phyloP scores from a whole-genome alignment of 2,329 filamentous ascomycete species.

The Monascus ruber region DNA sequence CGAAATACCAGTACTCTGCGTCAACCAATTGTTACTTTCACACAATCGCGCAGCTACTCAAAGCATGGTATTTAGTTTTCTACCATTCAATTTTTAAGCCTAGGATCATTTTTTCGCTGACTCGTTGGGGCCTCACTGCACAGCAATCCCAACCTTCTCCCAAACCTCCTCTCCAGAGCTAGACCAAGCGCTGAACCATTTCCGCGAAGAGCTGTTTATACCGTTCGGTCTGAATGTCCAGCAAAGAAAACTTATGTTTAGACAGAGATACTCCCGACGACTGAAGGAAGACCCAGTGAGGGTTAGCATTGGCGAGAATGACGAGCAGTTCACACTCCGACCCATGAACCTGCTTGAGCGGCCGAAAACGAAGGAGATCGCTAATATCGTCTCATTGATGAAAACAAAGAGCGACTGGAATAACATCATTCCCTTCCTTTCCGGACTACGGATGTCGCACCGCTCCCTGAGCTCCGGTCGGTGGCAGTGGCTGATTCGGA shows the following conservation, averaged over 20 bases:
- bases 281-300: slow-evolving; percentile 30
- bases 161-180: slow-evolving; percentile 30
- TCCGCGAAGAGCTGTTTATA: slow-evolving; percentile 35
- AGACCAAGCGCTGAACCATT: slow-evolving; percentile 27
- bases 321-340: slow-evolving; percentile 28
- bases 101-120: too few relatives aligned
- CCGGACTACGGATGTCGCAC: slow-evolving; percentile 23
- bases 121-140: neutral
- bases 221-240: slow-evolving; percentile 26
- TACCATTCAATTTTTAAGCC: neutral
- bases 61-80: slow-evolving; percentile 16
- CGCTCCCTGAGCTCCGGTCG: slow-evolving; percentile 12
- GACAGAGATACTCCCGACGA: slow-evolving; percentile 21
- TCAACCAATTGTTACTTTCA: slow-evolving; percentile 19
- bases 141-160: slow-evolving; percentile 29
- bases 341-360: slow-evolving; percentile 22
- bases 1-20: slow-evolving; percentile 21
- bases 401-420: slow-evolving; percentile 27
- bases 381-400: slow-evolving; percentile 24
- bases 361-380: slow-evolving; percentile 22
- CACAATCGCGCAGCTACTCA: slow-evolving; percentile 20
- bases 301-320: slow-evolving; percentile 25
- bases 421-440: slow-evolving; percentile 31
- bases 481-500: slow-evolving; percentile 27
- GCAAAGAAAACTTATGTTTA: slow-evolving; percentile 31